Conservation (phyloP, 768 basidiomycete genomes). For the Suillus americanus region DNA sequence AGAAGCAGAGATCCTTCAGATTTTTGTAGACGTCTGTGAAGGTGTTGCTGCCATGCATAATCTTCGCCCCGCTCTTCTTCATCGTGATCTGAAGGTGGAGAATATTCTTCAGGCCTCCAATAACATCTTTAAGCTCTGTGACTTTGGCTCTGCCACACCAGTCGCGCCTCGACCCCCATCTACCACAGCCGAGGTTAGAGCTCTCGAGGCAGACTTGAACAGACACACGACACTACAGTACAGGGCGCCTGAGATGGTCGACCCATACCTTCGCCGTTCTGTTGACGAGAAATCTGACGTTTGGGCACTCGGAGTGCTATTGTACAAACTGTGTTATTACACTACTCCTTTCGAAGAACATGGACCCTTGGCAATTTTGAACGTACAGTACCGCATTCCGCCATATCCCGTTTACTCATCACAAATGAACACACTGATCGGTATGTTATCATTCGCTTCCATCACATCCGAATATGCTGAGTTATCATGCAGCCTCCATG, state of each 20-base stretch:
- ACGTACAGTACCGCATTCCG: conserved; percentile 92
- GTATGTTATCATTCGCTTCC: conserved; percentile 41
- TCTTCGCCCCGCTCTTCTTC: conserved; percentile 83
- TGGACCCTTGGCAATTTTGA: conserved; percentile 92
- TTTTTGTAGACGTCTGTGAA: conserved; percentile 97
- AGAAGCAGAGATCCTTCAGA: conserved; percentile 94
- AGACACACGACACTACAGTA: conserved; percentile 96
- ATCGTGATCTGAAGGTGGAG: conserved; percentile 98
- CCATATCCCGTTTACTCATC: conserved; percentile 85
- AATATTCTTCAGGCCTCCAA: conserved; percentile 91
- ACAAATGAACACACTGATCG: conserved; percentile 80
- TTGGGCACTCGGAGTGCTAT: conserved; percentile 94
- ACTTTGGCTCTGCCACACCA: conserved; percentile 91
- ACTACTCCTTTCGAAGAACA: conserved; percentile 99
- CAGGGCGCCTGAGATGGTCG: conserved; percentile 98
- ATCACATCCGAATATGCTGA: conserved; percentile 8
- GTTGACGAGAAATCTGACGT: conserved; percentile 95
- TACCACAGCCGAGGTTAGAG: conserved; percentile 80
- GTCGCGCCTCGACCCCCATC: conserved; percentile 71
- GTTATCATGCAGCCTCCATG: conserved; percentile 69
- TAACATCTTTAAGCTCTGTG: conserved; percentile 91
- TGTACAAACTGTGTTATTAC: conserved; percentile 99
- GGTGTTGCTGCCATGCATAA: conserved; percentile 97
- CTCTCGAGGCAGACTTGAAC: conserved; percentile 88
- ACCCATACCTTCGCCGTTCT: conserved; percentile 77